Conservation (phyloP, 2,329 filamentous ascomycete genomes). For the Lomentospora prolificans region DNA sequence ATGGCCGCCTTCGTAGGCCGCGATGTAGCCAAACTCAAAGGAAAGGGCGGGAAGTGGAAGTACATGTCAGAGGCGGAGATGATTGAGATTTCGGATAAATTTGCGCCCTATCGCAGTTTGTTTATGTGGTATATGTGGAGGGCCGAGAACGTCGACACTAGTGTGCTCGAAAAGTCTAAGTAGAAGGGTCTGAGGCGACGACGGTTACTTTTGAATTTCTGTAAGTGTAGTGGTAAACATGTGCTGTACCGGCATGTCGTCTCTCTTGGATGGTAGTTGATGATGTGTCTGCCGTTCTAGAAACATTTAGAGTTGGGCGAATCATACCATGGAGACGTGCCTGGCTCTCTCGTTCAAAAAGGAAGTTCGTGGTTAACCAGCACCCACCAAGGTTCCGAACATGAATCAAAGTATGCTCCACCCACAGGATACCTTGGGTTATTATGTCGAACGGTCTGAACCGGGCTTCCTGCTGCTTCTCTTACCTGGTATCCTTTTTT, state of each 20-base stretch:
- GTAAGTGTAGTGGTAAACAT: background rate
- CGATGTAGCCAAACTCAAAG: slow-evolving; percentile 76
- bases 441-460: no score
- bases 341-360: no score
- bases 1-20: slow-evolving; percentile 81
- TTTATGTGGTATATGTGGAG: slow-evolving; percentile 99
- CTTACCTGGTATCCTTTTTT: no score
- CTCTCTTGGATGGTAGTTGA: no score
- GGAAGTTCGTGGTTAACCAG: no score
- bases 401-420: no score
- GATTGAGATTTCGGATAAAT: slow-evolving; percentile 69
- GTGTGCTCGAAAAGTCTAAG: slow-evolving; percentile 38
- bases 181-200: slow-evolving; percentile 12
- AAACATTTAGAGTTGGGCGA: no score
- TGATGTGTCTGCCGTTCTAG: no score
- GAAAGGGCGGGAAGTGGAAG: slow-evolving; percentile 78
- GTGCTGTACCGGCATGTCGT: background rate
- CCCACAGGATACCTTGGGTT: no score
- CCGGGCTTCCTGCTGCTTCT: no score
- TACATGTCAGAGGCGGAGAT: slow-evolving; percentile 95
- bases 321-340: no score
- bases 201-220: background rate
- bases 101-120: slow-evolving; percentile 77
- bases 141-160: slow-evolving; percentile 69
- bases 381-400: no score